Percentiles rank a stretch among this genome's conserved stretches.
Evolutionary conservation across 306 rosid species (phyloP).

Genomic region (Lupinus albus): DNA sequence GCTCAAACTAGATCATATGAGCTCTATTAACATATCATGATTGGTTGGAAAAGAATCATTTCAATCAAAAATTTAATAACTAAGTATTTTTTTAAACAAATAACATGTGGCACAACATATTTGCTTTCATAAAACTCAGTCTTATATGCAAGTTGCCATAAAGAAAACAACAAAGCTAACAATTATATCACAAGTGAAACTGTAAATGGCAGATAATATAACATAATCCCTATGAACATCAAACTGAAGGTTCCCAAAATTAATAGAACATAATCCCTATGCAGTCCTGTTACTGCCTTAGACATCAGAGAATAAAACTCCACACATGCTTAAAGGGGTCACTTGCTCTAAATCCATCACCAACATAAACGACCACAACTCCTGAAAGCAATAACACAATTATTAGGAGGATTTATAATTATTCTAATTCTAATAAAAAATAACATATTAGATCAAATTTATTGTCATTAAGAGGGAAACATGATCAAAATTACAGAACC

Average conservation of each 20-base stretch:
- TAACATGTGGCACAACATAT: no score
- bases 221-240: constrained; percentile 58
- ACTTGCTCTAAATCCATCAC: constrained; percentile 43
- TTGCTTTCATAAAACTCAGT: no score
- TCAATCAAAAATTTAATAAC: no score
- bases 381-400: constrained; percentile 56
- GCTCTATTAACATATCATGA: no score
- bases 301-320: constrained; percentile 58
- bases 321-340: constrained; percentile 46
- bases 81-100: no score
- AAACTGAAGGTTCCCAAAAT: constrained; percentile 47
- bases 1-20: background rate
- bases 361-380: constrained; percentile 48
- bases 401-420: no score
- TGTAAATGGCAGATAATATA: constrained; percentile 47
- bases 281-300: constrained; percentile 45
- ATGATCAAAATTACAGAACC: background rate
- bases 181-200: constrained; percentile 46
- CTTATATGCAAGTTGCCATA: constrained; percentile 30
- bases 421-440: background rate
- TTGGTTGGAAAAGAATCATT: no score
- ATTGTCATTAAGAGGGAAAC: background rate
- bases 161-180: constrained; percentile 46
- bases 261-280: no score
- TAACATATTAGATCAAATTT: background rate